Evolutionary conservation across 306 rosid species (phyloP).

Genomic region (peach (Prunus persica)): DNA sequence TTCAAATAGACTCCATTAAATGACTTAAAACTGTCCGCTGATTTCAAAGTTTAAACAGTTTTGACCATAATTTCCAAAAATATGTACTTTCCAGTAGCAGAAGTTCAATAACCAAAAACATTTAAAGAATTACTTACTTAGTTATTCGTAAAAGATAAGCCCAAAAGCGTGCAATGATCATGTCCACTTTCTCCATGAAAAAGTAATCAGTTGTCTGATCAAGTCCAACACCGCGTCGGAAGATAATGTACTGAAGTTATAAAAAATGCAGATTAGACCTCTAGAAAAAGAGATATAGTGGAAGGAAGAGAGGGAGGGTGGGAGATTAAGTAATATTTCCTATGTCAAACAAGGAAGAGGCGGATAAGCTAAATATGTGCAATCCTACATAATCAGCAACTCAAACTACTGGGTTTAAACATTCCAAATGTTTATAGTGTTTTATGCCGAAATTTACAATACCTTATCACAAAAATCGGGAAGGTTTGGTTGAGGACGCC

Average conservation of each 20-base stretch:
- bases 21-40: not conserved
- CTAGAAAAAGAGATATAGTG: not conserved
- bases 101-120: not conserved
- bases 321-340: not conserved
- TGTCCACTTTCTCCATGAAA: constrained; percentile 90
- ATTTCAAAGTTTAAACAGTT: not conserved
- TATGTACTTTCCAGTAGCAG: not conserved
- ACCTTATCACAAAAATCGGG: constrained; percentile 91
- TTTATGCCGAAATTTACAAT: constrained; percentile 17
- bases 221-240: constrained; percentile 86
- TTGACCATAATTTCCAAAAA: not conserved
- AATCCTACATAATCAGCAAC: not conserved
- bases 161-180: constrained; percentile 82
- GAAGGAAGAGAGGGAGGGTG: not conserved
- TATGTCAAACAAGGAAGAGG: not conserved
- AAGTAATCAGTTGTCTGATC: constrained; percentile 76
- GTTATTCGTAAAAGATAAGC: constrained; percentile 62
- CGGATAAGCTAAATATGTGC: not conserved
- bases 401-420: not conserved
- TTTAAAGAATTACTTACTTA: constrained; percentile 38
- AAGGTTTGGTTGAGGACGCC: constrained; percentile 59
- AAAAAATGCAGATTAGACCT: constrained; percentile 20
- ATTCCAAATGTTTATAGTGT: not conserved
- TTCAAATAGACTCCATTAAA: not conserved
- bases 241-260: constrained; percentile 66